phyloP scores from a whole-genome alignment of 2,329 filamentous ascomycete genomes.

The Fusarium siculi region DNA sequence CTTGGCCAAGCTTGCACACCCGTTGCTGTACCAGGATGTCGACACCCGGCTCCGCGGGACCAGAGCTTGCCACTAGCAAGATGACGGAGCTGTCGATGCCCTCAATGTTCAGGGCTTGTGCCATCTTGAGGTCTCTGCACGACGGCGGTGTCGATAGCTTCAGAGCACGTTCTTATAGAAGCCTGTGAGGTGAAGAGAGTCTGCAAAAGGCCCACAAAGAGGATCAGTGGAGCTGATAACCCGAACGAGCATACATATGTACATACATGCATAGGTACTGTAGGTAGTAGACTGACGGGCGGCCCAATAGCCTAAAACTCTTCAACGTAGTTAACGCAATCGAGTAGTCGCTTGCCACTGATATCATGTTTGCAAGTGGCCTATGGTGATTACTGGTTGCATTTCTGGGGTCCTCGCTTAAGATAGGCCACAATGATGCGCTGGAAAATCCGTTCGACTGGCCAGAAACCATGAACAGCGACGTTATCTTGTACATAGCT shows the following conservation, averaged over 20 bases:
- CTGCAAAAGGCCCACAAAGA: slow-evolving; percentile 16
- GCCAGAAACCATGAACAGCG: not conserved
- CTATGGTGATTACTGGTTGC: slow-evolving; percentile 9
- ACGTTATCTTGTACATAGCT: not conserved
- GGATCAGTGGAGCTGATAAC: slow-evolving; percentile 36
- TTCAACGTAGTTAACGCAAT: not conserved
- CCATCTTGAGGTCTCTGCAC: slow-evolving; percentile 39
- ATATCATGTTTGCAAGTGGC: slow-evolving; percentile 27
- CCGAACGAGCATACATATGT: not conserved
- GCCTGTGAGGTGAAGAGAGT: slow-evolving; percentile 35
- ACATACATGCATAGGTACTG: not conserved
- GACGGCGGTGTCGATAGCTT: slow-evolving; percentile 45
- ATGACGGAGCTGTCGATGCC: slow-evolving; percentile 38
- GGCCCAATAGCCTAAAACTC: slow-evolving; percentile 2
- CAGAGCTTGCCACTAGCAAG: slow-evolving; percentile 36
- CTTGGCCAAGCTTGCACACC: slow-evolving; percentile 18
- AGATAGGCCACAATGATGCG: slow-evolving; percentile 9
- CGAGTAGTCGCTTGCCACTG: slow-evolving; percentile 22
- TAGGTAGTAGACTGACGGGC: not conserved
- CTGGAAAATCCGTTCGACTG: not conserved
- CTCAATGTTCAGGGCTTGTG: slow-evolving; percentile 31
- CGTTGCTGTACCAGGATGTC: slow-evolving; percentile 33
- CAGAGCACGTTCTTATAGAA: slow-evolving; percentile 39
- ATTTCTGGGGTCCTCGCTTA: slow-evolving; percentile 28
- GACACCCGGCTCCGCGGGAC: slow-evolving; percentile 45